A percentile compares a stretch with the other conserved stretches of the same genome.
phyloP scores from a whole-genome alignment of 2,329 filamentous ascomycete genomes.

The Aspergillus ochraceoroseus region DNA sequence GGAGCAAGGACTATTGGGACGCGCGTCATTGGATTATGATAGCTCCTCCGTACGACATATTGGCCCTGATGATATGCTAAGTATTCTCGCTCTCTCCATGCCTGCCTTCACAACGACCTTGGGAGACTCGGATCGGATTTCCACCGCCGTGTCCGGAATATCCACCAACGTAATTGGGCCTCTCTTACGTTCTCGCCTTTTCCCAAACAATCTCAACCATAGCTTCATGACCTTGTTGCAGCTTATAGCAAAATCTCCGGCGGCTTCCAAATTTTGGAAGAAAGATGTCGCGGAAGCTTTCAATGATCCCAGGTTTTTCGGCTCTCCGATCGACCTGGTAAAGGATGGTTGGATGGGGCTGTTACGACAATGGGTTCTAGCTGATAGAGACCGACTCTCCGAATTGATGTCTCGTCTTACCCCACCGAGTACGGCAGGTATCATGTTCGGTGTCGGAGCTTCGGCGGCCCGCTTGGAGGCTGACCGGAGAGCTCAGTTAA shows the following conservation, averaged over 20 bases:
- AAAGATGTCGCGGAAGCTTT: constrained; percentile 90
- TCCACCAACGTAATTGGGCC: constrained; percentile 79
- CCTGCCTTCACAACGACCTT: constrained; percentile 77
- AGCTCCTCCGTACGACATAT: constrained; percentile 37
- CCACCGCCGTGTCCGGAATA: constrained; percentile 71
- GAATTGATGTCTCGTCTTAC: constrained; percentile 75
- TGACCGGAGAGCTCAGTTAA: constrained; percentile 86
- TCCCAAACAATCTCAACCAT: constrained; percentile 76
- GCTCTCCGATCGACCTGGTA: constrained; percentile 61
- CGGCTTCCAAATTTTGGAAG: constrained; percentile 83
- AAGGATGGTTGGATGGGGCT: constrained; percentile 74
- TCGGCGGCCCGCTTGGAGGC: constrained; percentile 91
- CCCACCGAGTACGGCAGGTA: constrained; percentile 84
- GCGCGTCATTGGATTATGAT: constrained; percentile 42
- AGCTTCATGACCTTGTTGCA: constrained; percentile 68
- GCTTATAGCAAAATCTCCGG: constrained; percentile 69
- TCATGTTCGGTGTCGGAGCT: constrained; percentile 97
- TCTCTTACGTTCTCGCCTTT: constrained; percentile 74
- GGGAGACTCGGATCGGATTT: constrained; percentile 77
- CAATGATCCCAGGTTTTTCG: constrained; percentile 82
- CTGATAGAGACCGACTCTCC: constrained; percentile 80
- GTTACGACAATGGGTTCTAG: constrained; percentile 74
- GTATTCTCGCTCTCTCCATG: constrained; percentile 71
- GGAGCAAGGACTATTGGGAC: constrained; percentile 45
- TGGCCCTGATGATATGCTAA: constrained; percentile 68